Percentiles rank a stretch among this genome's conserved stretches.
These are phyloP conservation scores for Vaccinium vitisidaea DNA, from an alignment of 148 eudicot genomes.

Conservation along the genomic window DNA sequence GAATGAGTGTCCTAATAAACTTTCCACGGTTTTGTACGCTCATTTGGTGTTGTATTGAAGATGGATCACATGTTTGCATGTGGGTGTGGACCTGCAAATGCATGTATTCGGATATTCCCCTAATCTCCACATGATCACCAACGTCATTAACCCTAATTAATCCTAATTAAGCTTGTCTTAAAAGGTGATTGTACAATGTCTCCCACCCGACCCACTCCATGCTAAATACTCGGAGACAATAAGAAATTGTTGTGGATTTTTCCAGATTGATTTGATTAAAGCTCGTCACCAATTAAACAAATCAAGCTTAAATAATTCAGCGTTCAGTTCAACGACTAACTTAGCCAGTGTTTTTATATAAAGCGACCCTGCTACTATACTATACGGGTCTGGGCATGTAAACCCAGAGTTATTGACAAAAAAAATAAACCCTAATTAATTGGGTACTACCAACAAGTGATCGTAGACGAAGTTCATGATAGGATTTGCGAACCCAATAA, in stretches of 20 bases:
- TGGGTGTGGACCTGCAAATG: conserved; percentile 10
- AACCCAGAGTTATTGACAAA: too few species aligned
- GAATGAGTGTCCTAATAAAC: too few species aligned
- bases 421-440: neutral
- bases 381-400: too few species aligned
- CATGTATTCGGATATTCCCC: conserved; percentile 1
- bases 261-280: neutral
- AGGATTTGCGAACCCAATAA: too few species aligned
- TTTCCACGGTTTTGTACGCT: too few species aligned
- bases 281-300: neutral
- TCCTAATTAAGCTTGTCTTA: too few species aligned
- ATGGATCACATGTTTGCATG: conserved; percentile 14
- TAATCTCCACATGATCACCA: neutral
- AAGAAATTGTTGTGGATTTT: neutral
- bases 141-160: neutral
- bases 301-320: too few species aligned
- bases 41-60: too few species aligned
- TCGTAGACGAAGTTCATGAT: neutral
- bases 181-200: neutral
- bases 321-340: too few species aligned
- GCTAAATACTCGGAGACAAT: neutral
- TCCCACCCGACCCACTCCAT: neutral
- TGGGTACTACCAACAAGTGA: neutral
- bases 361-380: too few species aligned
- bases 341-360: too few species aligned